Evolutionary conservation across 371 early-diverging fungal species (phyloP).

Genomic region (Apophysomyces variabilis): DNA sequence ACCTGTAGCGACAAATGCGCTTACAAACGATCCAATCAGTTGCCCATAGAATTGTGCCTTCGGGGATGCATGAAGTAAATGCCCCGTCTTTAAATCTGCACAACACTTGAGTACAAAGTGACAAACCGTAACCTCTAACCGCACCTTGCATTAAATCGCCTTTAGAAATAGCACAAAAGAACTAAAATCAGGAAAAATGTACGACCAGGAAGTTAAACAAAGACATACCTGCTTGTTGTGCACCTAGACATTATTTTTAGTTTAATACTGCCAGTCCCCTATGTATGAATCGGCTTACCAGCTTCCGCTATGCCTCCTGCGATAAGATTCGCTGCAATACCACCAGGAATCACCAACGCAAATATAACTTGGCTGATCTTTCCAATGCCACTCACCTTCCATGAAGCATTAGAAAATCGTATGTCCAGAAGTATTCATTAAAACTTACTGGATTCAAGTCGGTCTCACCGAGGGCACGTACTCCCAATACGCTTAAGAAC

Average conservation of each 20-base stretch:
- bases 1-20: slow-evolving; percentile 50
- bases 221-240: slow-evolving; percentile 59
- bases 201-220: background rate
- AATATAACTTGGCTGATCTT: slow-evolving; percentile 87
- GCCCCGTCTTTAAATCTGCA: slow-evolving; percentile 84
- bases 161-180: background rate
- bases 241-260: slow-evolving; percentile 24
- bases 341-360: slow-evolving; percentile 74
- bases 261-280: slow-evolving; percentile 9
- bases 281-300: slow-evolving; percentile 35
- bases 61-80: slow-evolving; percentile 81
- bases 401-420: background rate
- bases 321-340: slow-evolving; percentile 79
- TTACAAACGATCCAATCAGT: slow-evolving; percentile 78
- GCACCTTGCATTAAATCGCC: slow-evolving; percentile 80
- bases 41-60: slow-evolving; percentile 88
- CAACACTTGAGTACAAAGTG: background rate
- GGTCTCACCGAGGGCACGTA: slow-evolving; percentile 80
- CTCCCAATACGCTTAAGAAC: slow-evolving; percentile 67
- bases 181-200: background rate
- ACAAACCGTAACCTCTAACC: too few species aligned
- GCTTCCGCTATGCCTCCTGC: slow-evolving; percentile 89
- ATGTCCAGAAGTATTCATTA: background rate
- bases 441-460: slow-evolving; percentile 74
- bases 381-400: slow-evolving; percentile 72